Conservation (phyloP, 441 rosid genomes). For the Erodium chrysanthum region DNA sequence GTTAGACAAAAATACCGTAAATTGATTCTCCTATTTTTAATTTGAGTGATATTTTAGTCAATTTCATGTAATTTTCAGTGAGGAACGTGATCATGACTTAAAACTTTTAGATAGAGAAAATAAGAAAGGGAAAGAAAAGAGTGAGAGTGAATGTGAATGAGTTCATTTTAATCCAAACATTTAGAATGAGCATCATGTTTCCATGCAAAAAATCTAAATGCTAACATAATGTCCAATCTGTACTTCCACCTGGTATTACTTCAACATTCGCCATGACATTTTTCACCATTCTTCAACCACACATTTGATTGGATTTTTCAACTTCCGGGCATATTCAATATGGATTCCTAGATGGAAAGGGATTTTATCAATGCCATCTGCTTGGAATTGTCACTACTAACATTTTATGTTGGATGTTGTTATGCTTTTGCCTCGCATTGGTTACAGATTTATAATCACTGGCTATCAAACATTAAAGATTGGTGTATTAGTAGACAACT, state of each 20-base stretch:
- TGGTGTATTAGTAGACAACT: conserved; percentile 98
- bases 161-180: neutral
- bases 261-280: neutral
- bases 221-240: neutral
- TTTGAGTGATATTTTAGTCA: neutral
- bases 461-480: conserved; percentile 92
- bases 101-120: neutral
- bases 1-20: neutral
- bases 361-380: neutral
- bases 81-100: neutral
- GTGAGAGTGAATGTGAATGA: neutral
- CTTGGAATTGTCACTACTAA: neutral
- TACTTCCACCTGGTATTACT: conserved; percentile 2
- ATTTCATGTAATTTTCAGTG: neutral
- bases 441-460: conserved; percentile 78
- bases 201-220: neutral
- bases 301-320: neutral
- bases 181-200: neutral
- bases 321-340: neutral
- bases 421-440: conserved; percentile 7
- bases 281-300: neutral
- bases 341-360: neutral
- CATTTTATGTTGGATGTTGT: neutral
- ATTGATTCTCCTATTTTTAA: neutral
- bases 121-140: neutral